Evolutionary conservation across 2,329 filamentous ascomycete genomes (phyloP).

Genomic region (Penicillium sp.): DNA sequence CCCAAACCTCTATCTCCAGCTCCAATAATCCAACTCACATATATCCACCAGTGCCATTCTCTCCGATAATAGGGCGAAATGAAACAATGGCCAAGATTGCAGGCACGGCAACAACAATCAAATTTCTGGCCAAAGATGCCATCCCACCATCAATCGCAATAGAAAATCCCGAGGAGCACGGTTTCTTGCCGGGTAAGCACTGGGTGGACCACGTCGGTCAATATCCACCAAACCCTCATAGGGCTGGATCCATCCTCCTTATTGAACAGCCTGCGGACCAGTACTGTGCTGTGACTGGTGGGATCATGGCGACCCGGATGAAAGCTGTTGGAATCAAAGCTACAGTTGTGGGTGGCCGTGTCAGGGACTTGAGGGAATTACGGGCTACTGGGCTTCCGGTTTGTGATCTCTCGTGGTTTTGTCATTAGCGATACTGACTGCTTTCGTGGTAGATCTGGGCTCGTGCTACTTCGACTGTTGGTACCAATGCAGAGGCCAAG

Average conservation of each 20-base stretch:
- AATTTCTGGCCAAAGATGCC: conserved; percentile 59
- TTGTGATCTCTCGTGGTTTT: conserved; percentile 15
- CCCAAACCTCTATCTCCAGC: not conserved
- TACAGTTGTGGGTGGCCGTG: conserved; percentile 65
- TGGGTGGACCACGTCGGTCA: conserved; percentile 61
- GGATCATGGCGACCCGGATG: conserved; percentile 72
- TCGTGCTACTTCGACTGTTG: conserved; percentile 44
- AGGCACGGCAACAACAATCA: conserved; percentile 45
- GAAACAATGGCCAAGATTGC: conserved; percentile 36
- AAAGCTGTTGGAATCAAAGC: conserved; percentile 59
- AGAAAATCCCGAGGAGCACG: conserved; percentile 35
- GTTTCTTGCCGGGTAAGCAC: conserved; percentile 60
- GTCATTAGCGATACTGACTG: conserved; percentile 7
- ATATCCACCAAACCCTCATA: conserved; percentile 30
- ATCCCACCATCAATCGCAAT: conserved; percentile 32
- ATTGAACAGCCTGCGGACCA: conserved; percentile 65
- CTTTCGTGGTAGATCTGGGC: conserved; percentile 42
- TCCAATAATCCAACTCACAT: conserved; percentile 7
- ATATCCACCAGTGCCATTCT: conserved; percentile 32
- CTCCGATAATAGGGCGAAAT: conserved; percentile 31
- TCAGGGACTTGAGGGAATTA: conserved; percentile 64
- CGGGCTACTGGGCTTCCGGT: conserved; percentile 56
- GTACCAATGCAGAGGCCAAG: conserved; percentile 46
- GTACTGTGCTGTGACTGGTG: conserved; percentile 70
- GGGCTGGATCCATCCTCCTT: conserved; percentile 61